Percentiles rank a stretch among this genome's conserved stretches.
These are phyloP conservation scores for Sarocladium brachiariae DNA, from an alignment of 2,329 filamentous ascomycete genomes.

Conservation along the genomic window DNA sequence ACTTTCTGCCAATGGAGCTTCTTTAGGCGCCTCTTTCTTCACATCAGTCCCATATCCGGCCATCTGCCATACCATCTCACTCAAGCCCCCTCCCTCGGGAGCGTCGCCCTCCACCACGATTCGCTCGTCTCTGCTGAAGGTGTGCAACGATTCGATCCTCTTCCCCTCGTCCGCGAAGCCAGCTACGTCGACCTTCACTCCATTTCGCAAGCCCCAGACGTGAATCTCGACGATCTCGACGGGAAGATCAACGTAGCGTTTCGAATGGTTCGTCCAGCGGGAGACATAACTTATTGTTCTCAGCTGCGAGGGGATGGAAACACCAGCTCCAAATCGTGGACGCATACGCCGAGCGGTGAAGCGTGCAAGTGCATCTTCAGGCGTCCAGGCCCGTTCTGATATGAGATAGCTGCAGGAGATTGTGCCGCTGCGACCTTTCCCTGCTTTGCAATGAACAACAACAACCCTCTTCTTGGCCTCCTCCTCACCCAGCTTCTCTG, in stretches of 20 bases:
- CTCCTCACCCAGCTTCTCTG: background rate
- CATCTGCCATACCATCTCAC: slow-evolving; percentile 49
- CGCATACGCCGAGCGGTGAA: slow-evolving; percentile 83
- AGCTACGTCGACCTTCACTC: slow-evolving; percentile 80
- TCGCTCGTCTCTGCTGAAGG: slow-evolving; percentile 68
- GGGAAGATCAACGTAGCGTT: slow-evolving; percentile 73
- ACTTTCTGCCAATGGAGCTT: slow-evolving; percentile 25
- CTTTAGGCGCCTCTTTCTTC: slow-evolving; percentile 25
- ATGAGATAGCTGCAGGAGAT: slow-evolving; percentile 86
- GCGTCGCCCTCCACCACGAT: slow-evolving; percentile 55
- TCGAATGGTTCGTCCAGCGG: slow-evolving; percentile 65
- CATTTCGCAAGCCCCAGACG: slow-evolving; percentile 79
- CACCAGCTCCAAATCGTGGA: slow-evolving; percentile 77
- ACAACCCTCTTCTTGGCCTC: slow-evolving; percentile 52
- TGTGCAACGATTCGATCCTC: slow-evolving; percentile 75
- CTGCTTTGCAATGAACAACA: slow-evolving; percentile 95
- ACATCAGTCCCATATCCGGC: slow-evolving; percentile 29
- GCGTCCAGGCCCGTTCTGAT: slow-evolving; percentile 64
- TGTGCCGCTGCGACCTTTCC: slow-evolving; percentile 88
- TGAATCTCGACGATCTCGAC: slow-evolving; percentile 86
- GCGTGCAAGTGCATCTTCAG: slow-evolving; percentile 44
- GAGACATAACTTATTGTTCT: slow-evolving; percentile 86
- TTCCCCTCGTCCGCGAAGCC: slow-evolving; percentile 86
- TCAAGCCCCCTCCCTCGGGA: slow-evolving; percentile 40
- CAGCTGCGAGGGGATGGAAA: slow-evolving; percentile 88